A percentile compares a stretch with the other conserved stretches of the same genome.
Conservation (phyloP, 805 yeast species). For the Peterozyma toletana region DNA sequence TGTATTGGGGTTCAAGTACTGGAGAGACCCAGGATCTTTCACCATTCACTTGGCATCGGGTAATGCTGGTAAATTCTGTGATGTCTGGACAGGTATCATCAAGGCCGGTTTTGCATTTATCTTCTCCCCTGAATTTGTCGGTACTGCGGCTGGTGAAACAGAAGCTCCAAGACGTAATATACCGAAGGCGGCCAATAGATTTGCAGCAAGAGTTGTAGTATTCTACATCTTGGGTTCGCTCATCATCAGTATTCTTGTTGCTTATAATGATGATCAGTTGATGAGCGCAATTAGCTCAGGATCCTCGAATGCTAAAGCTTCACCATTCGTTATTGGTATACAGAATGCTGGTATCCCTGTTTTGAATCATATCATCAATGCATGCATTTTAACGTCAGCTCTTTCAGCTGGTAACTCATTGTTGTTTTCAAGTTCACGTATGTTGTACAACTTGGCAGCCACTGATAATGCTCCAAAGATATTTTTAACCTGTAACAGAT, state of each 20-base stretch:
- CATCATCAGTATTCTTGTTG: constrained; percentile 43
- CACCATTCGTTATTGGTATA: constrained; percentile 85
- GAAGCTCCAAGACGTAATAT: constrained; percentile 22
- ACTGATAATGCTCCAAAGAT: constrained; percentile 56
- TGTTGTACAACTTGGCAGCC: constrained; percentile 46
- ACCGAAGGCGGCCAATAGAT: constrained; percentile 24
- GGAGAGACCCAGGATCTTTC: constrained; percentile 36
- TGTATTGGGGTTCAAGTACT: constrained; percentile 36
- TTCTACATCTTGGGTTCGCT: constrained; percentile 25
- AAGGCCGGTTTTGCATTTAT: constrained; percentile 63
- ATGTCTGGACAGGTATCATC: constrained; percentile 55
- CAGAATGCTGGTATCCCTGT: constrained; percentile 58
- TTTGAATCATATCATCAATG: constrained; percentile 74
- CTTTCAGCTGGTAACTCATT: constrained; percentile 43
- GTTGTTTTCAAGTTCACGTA: constrained; percentile 44
- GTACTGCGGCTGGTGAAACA: constrained; percentile 24
- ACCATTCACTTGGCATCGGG: constrained; percentile 43
- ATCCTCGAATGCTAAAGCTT: constrained; percentile 59
- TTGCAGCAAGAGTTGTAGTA: constrained; percentile 22
- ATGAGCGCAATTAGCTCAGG: constrained; percentile 41
- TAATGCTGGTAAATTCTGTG: constrained; percentile 54
- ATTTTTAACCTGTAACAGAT: constrained; percentile 38
- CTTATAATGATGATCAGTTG: constrained; percentile 30
- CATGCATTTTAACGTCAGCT: constrained; percentile 46
- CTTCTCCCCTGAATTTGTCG: constrained; percentile 24